These are phyloP conservation scores for Leccinum disarticulatum DNA, from an alignment of 768 basidiomycete species.

Conservation along the genomic window DNA sequence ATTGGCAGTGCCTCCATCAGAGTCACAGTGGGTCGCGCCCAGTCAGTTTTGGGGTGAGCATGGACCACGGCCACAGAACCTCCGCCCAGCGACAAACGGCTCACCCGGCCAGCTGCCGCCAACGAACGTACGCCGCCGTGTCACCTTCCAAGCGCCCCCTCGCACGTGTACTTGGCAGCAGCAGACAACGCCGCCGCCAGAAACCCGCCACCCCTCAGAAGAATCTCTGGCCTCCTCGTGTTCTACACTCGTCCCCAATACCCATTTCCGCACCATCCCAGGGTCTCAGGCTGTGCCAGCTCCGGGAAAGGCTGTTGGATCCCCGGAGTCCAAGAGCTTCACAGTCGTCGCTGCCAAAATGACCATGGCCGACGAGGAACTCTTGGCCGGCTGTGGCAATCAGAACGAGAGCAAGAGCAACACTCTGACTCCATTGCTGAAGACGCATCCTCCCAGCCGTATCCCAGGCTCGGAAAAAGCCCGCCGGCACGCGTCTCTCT, in stretches of 20 bases:
- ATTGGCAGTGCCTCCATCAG: not conserved
- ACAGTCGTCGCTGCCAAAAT: not conserved
- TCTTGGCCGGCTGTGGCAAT: not conserved
- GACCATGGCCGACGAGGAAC: not conserved
- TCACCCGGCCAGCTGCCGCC: not conserved
- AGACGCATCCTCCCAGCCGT: not conserved
- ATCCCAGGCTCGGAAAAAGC: not conserved
- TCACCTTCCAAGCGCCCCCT: not conserved
- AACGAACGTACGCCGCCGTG: not conserved
- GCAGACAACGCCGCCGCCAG: not conserved
- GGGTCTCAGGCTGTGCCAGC: not conserved
- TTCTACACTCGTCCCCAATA: conserved; percentile 16
- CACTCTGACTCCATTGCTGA: not conserved
- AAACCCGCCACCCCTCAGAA: not conserved
- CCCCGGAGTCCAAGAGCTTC: not conserved
- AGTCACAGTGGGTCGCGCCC: not conserved
- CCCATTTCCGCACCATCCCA: not conserved
- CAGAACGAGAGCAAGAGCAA: not conserved
- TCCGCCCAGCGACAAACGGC: not conserved
- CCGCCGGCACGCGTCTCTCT: conserved; percentile 14
- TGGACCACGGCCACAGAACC: not conserved
- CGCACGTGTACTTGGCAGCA: not conserved
- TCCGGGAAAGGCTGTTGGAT: not conserved
- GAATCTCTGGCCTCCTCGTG: conserved; percentile 8
- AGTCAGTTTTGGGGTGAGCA: not conserved